phyloP scores from a whole-genome alignment of 352 stramenopile genomes.

The Globisporangium radiosum region DNA sequence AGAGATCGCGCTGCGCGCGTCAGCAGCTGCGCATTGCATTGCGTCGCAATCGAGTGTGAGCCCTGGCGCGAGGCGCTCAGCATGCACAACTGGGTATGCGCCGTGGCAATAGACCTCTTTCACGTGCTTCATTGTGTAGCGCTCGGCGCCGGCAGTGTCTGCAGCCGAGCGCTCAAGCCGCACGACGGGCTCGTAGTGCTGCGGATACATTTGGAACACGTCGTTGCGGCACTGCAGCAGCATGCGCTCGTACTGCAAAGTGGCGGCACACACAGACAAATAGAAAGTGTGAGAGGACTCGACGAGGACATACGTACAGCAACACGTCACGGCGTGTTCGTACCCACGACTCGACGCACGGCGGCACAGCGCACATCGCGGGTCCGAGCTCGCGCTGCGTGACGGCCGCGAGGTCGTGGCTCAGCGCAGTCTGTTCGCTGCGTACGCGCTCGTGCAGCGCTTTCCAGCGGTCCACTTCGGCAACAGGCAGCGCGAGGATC shows the following conservation, averaged over 20 bases:
- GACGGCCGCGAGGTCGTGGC: constrained; percentile 21
- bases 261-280: neutral
- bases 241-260: constrained; percentile 28
- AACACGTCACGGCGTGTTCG: neutral
- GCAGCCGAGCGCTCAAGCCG: constrained; percentile 19
- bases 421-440: constrained; percentile 27
- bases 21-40: too few species aligned
- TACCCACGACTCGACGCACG: constrained; percentile 24
- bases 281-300: neutral
- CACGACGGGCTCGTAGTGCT: constrained; percentile 47
- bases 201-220: constrained; percentile 54
- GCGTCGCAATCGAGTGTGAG: constrained; percentile 2
- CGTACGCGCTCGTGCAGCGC: constrained; percentile 27
- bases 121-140: constrained; percentile 28
- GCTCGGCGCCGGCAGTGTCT: constrained; percentile 7
- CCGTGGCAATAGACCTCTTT: constrained; percentile 35
- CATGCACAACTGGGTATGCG: constrained; percentile 5
- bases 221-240: constrained; percentile 48
- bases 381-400: constrained; percentile 13
- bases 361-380: constrained; percentile 13
- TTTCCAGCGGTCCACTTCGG: constrained; percentile 32
- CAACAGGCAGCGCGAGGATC: constrained; percentile 38
- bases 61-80: constrained; percentile 3
- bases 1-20: constrained; percentile 34
- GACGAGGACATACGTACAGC: neutral